Evolutionary conservation across 495 filamentous ascomycete species (phyloP).

Genomic region (Neurospora africana): DNA sequence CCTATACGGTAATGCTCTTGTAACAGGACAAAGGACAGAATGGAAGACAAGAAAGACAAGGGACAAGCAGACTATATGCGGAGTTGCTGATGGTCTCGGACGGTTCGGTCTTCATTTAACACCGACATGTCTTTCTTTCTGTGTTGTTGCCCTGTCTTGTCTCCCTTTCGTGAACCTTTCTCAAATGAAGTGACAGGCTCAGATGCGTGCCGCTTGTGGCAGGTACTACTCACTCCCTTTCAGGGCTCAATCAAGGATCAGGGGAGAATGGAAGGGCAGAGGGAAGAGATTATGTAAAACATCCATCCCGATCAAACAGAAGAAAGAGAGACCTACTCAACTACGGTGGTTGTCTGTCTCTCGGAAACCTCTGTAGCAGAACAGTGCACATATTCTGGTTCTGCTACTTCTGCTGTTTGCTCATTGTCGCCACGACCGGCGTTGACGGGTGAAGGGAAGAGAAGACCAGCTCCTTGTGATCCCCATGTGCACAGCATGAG

Average conservation of each 20-base stretch:
- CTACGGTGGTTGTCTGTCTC: constrained; percentile 31
- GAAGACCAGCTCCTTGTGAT: constrained; percentile 43
- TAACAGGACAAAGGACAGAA: neutral
- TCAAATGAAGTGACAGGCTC: neutral
- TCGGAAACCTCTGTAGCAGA: constrained; percentile 31
- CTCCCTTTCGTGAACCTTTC: neutral
- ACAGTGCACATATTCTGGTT: constrained; percentile 26
- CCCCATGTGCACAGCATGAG: constrained; percentile 62
- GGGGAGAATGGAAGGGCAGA: neutral
- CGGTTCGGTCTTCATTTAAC: neutral
- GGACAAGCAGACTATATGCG: neutral
- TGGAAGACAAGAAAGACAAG: neutral
- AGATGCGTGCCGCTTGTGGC: neutral
- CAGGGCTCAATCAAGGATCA: neutral
- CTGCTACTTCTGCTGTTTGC: neutral
- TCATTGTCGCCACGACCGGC: neutral
- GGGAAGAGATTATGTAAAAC: neutral
- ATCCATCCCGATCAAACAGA: neutral
- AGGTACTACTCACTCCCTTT: neutral
- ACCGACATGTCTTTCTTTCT: neutral
- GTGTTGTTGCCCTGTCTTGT: neutral
- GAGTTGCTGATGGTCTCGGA: neutral
- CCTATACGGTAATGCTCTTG: neutral
- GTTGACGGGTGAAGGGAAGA: constrained; percentile 27
- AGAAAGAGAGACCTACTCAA: constrained; percentile 49